Conservation (phyloP, 1,139 yeast species). For the Hansenula lynferdii region DNA sequence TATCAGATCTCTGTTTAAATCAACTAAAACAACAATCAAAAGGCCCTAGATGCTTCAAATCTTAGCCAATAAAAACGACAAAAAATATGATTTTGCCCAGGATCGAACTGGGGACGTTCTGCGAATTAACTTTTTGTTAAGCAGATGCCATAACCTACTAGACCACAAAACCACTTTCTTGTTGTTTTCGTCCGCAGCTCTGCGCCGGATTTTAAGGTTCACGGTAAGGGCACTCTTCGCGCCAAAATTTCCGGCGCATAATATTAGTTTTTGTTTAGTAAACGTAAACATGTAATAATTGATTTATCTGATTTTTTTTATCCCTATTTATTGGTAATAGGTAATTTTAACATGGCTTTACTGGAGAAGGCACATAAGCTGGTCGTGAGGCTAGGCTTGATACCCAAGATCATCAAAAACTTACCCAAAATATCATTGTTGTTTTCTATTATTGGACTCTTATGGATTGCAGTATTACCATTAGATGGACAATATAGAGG, state of each 20-base stretch:
- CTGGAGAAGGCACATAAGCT: slow-evolving; percentile 50
- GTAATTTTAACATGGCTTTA: slow-evolving; percentile 42
- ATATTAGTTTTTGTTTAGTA: background rate
- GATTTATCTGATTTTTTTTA: background rate
- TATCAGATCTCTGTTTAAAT: too few species aligned
- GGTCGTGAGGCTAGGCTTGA: slow-evolving; percentile 51
- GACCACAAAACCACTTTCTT: slow-evolving; percentile 68
- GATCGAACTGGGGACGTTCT: slow-evolving; percentile 99
- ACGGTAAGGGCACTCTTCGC: background rate
- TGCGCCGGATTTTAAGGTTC: background rate
- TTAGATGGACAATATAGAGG: slow-evolving; percentile 74
- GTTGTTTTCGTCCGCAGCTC: background rate
- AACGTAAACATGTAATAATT: background rate
- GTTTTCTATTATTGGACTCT: slow-evolving; percentile 54
- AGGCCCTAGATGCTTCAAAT: too few species aligned
- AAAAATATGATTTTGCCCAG: slow-evolving; percentile 86
- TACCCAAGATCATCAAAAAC: slow-evolving; percentile 49
- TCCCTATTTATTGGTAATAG: too few species aligned
- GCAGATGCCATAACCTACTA: slow-evolving; percentile 99
- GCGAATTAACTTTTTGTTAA: too few species aligned
- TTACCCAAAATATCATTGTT: slow-evolving; percentile 64
- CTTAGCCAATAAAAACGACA: background rate
- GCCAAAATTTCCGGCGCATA: background rate
- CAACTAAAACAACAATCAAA: too few species aligned
- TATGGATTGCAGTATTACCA: slow-evolving; percentile 67